Percentiles rank a stretch among this genome's conserved stretches.
These are phyloP conservation scores for Cicer pinnatifidum DNA, from an alignment of 306 rosid genomes.

Conservation along the genomic window DNA sequence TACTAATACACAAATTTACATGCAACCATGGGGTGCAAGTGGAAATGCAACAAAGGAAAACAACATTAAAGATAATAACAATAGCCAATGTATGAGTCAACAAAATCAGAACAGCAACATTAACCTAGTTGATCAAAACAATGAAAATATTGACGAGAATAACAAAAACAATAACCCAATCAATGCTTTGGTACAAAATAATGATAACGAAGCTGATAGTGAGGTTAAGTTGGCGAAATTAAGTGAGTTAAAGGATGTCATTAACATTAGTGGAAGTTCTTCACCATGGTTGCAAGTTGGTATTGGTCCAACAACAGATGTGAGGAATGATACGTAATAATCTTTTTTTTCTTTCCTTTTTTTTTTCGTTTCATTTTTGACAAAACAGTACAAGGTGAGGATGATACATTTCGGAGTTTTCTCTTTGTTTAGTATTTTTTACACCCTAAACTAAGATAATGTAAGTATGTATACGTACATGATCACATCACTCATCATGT, in stretches of 20 bases:
- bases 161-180: slow-evolving; percentile 44
- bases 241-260: slow-evolving; percentile 84
- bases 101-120: neutral
- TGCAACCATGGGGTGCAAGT: slow-evolving; percentile 65
- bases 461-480: slow-evolving; percentile 54
- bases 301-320: slow-evolving; percentile 74
- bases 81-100: slow-evolving; percentile 42
- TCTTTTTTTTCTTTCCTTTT: neutral
- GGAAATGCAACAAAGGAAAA: slow-evolving; percentile 34
- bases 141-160: slow-evolving; percentile 46
- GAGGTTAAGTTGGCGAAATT: slow-evolving; percentile 81
- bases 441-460: slow-evolving; percentile 42
- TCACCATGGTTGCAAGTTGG: slow-evolving; percentile 97
- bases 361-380: neutral
- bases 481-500: slow-evolving; percentile 27
- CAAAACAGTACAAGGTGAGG: slow-evolving; percentile 31
- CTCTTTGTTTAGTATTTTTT: neutral
- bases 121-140: slow-evolving; percentile 30
- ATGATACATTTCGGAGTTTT: slow-evolving; percentile 12
- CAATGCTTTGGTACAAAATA: slow-evolving; percentile 49
- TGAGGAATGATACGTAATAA: slow-evolving; percentile 49
- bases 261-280: slow-evolving; percentile 63
- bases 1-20: slow-evolving; percentile 50
- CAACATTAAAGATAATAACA: slow-evolving; percentile 45
- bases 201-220: slow-evolving; percentile 78